Evolutionary conservation across 2,329 filamentous ascomycete species (phyloP).

Genomic region (Fusarium begoniae): DNA sequence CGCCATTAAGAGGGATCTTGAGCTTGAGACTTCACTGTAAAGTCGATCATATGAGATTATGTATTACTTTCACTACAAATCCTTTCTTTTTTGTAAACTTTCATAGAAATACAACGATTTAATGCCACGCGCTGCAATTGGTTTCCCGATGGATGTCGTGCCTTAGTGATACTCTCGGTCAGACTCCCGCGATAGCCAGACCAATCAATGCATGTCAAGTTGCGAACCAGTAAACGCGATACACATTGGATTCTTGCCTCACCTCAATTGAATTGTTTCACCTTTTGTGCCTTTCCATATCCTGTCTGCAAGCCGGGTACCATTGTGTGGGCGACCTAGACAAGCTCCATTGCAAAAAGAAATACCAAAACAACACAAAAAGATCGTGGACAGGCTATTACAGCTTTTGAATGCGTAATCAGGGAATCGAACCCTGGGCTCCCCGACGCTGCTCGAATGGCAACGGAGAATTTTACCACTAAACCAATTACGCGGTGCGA

Average conservation of each 20-base stretch:
- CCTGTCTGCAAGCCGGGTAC: no score
- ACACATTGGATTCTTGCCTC: accelerated
- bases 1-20: slow-evolving; percentile 25
- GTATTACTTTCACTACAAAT: neutral
- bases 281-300: no score
- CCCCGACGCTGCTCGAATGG: neutral
- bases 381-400: neutral
- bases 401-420: neutral
- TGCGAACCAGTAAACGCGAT: accelerated
- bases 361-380: neutral
- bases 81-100: neutral
- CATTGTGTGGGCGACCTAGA: neutral
- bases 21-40: neutral
- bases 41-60: neutral
- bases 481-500: slow-evolving; percentile 15
- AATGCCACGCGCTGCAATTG: neutral
- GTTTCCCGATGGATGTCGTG: neutral
- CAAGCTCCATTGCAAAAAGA: neutral
- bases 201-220: neutral
- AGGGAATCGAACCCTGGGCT: slow-evolving; percentile 23
- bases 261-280: accelerated
- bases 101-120: neutral
- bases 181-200: neutral
- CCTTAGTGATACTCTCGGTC: neutral
- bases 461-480: slow-evolving; percentile 26